Conservation (phyloP, 225 moss, liverwort and hornwort genomes). For the Marchantia polymorpha region DNA sequence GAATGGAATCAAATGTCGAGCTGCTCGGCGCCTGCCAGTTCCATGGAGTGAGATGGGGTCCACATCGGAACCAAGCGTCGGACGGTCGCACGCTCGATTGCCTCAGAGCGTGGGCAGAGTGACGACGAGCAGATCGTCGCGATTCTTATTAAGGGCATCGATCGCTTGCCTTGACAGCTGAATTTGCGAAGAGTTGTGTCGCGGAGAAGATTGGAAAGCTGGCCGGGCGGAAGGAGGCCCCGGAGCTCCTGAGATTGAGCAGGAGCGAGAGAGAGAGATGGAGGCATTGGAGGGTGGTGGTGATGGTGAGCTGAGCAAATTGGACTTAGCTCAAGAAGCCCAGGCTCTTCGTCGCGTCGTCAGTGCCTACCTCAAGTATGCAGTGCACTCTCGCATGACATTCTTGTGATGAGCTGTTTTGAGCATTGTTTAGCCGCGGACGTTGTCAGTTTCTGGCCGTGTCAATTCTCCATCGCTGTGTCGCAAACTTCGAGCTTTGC, state of each 20-base stretch:
- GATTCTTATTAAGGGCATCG: no score
- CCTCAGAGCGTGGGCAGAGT: no score
- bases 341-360: constrained; percentile 81
- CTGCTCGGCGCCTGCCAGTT: no score
- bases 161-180: no score
- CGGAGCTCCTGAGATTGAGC: neutral
- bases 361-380: constrained; percentile 68
- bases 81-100: no score
- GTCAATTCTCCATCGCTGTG: neutral
- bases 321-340: constrained; percentile 64
- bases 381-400: neutral
- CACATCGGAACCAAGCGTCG: no score
- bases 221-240: neutral
- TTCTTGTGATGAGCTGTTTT: neutral
- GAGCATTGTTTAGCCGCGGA: no score
- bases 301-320: constrained; percentile 47
- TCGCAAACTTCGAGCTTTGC: neutral
- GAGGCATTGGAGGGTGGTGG: constrained; percentile 7
- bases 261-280: constrained; percentile 31
- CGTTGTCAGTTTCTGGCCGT: neutral
- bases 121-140: no score
- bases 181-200: no score
- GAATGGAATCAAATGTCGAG: no score
- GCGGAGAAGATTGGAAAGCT: neutral
- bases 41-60: no score